phyloP scores from a whole-genome alignment of 192 early-diverging fungal species.

The Coemansia sp. region DNA sequence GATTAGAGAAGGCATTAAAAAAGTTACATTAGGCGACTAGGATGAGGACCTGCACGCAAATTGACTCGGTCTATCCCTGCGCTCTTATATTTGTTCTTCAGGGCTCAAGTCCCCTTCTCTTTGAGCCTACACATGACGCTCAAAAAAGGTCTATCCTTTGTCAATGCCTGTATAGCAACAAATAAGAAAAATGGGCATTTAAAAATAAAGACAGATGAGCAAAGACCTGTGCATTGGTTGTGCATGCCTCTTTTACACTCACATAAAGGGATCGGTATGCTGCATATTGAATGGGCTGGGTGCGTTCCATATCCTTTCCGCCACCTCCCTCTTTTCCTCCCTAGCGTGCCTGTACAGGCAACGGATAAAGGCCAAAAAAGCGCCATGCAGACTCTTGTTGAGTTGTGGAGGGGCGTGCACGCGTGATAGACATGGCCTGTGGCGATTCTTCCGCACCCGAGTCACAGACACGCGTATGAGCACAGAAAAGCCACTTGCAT shows the following conservation, averaged over 20 bases:
- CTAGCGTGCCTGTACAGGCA: not conserved
- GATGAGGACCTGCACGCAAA: not conserved
- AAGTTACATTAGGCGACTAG: not conserved
- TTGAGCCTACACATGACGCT: not conserved
- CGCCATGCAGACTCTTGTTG: not conserved
- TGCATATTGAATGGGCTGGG: not conserved
- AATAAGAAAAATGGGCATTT: not conserved
- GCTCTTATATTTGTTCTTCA: not conserved
- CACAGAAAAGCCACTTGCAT: not conserved
- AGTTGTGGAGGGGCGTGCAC: not conserved
- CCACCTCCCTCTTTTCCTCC: not conserved
- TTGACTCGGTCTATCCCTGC: not conserved
- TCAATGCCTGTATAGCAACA: not conserved
- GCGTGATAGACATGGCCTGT: not conserved
- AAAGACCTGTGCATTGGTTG: not conserved
- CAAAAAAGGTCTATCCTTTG: not conserved
- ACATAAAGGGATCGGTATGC: not conserved
- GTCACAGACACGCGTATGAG: not conserved
- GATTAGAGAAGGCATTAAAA: not conserved
- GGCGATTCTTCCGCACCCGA: slow-evolving; percentile 3
- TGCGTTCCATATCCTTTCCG: not conserved
- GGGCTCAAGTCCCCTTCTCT: not conserved
- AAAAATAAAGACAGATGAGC: not conserved
- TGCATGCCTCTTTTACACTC: not conserved
- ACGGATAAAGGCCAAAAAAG: not conserved